Conservation (phyloP, 2,329 filamentous ascomycete genomes). For the Cryphonectria carpinicola region DNA sequence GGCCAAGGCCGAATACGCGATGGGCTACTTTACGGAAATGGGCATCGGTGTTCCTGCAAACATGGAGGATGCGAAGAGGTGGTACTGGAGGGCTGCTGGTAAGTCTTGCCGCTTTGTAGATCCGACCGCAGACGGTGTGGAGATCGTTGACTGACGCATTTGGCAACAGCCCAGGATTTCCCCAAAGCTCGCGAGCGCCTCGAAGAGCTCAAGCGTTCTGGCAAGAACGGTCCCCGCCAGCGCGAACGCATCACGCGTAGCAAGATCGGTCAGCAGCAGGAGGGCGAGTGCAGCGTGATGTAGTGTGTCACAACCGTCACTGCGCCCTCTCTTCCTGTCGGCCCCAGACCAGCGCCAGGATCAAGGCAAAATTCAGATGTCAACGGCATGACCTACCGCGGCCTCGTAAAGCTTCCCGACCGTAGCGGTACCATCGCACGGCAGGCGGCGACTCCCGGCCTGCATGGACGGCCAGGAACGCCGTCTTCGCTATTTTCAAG, state of each 20-base stretch:
- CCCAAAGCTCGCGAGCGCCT: slow-evolving; percentile 90
- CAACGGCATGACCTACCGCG: slow-evolving; percentile 16
- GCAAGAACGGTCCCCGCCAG: slow-evolving; percentile 71
- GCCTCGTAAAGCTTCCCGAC: slow-evolving; percentile 6
- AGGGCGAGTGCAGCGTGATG: slow-evolving; percentile 88
- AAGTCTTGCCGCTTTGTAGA: slow-evolving; percentile 53
- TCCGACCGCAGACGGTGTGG: neutral
- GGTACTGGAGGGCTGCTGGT: slow-evolving; percentile 98
- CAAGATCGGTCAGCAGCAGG: slow-evolving; percentile 80
- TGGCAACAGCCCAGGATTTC: slow-evolving; percentile 80
- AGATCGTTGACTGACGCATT: slow-evolving; percentile 30
- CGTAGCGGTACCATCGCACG: slow-evolving; percentile 5
- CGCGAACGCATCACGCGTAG: slow-evolving; percentile 81
- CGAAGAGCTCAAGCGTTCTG: slow-evolving; percentile 85
- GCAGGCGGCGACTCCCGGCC: slow-evolving; percentile 13
- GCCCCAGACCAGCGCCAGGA: slow-evolving; percentile 6
- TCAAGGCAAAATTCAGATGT: slow-evolving; percentile 5
- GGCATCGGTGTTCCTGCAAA: slow-evolving; percentile 88
- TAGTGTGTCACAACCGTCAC: slow-evolving; percentile 41
- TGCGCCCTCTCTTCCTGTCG: slow-evolving; percentile 11
- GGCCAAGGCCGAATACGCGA: slow-evolving; percentile 94
- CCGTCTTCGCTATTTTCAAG: slow-evolving; percentile 5
- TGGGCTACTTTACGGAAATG: slow-evolving; percentile 96
- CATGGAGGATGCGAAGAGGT: slow-evolving; percentile 92
- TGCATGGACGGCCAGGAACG: slow-evolving; percentile 14